Evolutionary conservation across 2,329 filamentous ascomycete species (phyloP).

Genomic region (Trichoderma sp.): DNA sequence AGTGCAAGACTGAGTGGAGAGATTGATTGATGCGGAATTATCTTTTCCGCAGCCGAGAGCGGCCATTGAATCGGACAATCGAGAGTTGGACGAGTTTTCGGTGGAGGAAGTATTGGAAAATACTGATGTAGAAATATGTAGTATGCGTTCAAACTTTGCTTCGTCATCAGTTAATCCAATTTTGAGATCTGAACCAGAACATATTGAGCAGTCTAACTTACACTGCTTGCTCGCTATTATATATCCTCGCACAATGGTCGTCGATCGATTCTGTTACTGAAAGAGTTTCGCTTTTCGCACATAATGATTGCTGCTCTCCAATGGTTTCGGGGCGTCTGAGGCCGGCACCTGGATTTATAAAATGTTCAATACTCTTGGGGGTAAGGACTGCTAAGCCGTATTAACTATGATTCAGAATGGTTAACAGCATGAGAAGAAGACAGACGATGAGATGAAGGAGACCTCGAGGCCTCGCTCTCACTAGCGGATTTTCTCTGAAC

Average conservation of each 20-base stretch:
- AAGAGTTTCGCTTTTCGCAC: neutral
- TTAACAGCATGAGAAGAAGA: neutral
- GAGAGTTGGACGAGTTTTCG: neutral
- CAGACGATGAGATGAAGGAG: neutral
- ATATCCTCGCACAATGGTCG: neutral
- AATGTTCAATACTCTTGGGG: neutral
- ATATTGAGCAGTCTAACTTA: neutral
- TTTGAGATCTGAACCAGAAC: neutral
- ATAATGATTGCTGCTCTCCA: neutral
- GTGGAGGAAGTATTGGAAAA: neutral
- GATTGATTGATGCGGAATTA: neutral
- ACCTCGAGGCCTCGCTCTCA: neutral
- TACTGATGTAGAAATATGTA: slow-evolving; percentile 2
- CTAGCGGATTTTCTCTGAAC: neutral
- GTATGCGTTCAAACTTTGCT: neutral
- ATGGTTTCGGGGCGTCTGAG: neutral
- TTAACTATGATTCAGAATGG: neutral
- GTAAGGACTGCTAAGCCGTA: neutral
- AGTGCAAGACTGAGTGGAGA: neutral
- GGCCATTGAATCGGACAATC: neutral
- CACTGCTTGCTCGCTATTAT: neutral
- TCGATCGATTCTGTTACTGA: neutral
- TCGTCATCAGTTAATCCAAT: neutral
- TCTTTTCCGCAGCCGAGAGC: neutral
- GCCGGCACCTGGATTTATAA: neutral